These are phyloP conservation scores for Pseudodiploospora longispora DNA, from an alignment of 2,329 filamentous ascomycete species.

Conservation along the genomic window DNA sequence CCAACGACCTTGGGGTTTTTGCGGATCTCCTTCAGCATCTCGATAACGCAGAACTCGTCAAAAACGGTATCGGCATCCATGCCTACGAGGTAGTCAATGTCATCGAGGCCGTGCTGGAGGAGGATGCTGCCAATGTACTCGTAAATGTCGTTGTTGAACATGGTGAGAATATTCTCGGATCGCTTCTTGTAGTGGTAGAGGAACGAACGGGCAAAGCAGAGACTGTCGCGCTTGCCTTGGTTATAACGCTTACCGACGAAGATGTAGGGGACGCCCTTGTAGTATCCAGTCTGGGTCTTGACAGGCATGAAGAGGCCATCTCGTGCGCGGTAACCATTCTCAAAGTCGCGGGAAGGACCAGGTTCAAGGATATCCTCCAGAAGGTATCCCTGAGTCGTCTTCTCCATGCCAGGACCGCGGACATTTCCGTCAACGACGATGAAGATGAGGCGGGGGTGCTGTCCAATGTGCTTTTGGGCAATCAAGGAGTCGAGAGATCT, in stretches of 20 bases:
- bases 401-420: conserved; percentile 37
- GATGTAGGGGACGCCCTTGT: conserved; percentile 37
- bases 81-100: conserved; percentile 34
- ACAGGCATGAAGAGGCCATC: conserved; percentile 39
- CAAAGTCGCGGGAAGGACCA: conserved; percentile 24
- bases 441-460: conserved; percentile 35
- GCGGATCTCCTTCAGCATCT: conserved; percentile 36
- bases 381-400: conserved; percentile 40
- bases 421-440: conserved; percentile 41
- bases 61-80: conserved; percentile 43
- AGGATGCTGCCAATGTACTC: conserved; percentile 31
- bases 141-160: conserved; percentile 38
- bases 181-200: conserved; percentile 40
- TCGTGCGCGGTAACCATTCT: conserved; percentile 37
- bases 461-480: conserved; percentile 32
- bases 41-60: conserved; percentile 33
- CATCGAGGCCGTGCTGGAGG: conserved; percentile 28
- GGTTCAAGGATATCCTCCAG: conserved; percentile 36
- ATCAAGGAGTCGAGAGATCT: conserved; percentile 39
- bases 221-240: conserved; percentile 41
- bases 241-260: conserved; percentile 42
- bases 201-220: conserved; percentile 41
- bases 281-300: conserved; percentile 33
- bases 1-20: conserved; percentile 35
- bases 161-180: conserved; percentile 31